These are phyloP conservation scores for Waltergamsia citrina DNA, from an alignment of 2,329 filamentous ascomycete species.

Conservation along the genomic window DNA sequence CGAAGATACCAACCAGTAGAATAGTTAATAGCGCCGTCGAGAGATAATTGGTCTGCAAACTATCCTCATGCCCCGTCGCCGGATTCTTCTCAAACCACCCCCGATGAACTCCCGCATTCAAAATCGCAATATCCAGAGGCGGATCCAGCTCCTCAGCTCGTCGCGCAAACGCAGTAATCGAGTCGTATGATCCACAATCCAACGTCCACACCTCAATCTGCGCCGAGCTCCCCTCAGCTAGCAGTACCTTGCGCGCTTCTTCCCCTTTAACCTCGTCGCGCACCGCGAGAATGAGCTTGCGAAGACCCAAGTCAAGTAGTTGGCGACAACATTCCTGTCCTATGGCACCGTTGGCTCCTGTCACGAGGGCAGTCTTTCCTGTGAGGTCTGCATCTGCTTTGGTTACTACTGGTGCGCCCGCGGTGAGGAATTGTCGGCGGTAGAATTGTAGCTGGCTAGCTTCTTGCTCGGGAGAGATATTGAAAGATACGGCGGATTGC, in stretches of 20 bases:
- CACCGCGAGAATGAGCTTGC: conserved; percentile 30
- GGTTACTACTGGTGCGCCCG: too few relatives aligned
- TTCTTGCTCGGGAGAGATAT: too few relatives aligned
- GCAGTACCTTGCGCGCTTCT: conserved; percentile 21
- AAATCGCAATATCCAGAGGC: conserved; percentile 31
- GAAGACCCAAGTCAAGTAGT: conserved; percentile 23
- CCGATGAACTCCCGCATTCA: conserved; percentile 29
- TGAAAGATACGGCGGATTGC: too few relatives aligned
- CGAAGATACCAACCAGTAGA: conserved; percentile 18
- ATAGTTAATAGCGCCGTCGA: conserved; percentile 21
- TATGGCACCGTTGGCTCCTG: conserved; percentile 32
- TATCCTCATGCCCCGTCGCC: conserved; percentile 25
- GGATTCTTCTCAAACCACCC: conserved; percentile 10
- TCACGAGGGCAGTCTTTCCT: conserved; percentile 30
- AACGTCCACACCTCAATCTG: conserved; percentile 32
- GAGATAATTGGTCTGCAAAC: conserved; percentile 29
- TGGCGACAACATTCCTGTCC: conserved; percentile 32
- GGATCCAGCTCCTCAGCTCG: conserved; percentile 19
- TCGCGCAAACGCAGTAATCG: conserved; percentile 25
- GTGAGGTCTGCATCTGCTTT: too few relatives aligned
- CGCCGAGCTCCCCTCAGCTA: conserved; percentile 14
- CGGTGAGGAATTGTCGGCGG: too few relatives aligned
- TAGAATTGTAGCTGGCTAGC: too few relatives aligned
- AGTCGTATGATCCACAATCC: conserved; percentile 32
- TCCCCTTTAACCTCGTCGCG: conserved; percentile 27